A percentile compares a stretch with the other conserved stretches of the same genome.
Evolutionary conservation across 73 alveolate genomes (phyloP).

Genomic region (Blepharisma stoltei): DNA sequence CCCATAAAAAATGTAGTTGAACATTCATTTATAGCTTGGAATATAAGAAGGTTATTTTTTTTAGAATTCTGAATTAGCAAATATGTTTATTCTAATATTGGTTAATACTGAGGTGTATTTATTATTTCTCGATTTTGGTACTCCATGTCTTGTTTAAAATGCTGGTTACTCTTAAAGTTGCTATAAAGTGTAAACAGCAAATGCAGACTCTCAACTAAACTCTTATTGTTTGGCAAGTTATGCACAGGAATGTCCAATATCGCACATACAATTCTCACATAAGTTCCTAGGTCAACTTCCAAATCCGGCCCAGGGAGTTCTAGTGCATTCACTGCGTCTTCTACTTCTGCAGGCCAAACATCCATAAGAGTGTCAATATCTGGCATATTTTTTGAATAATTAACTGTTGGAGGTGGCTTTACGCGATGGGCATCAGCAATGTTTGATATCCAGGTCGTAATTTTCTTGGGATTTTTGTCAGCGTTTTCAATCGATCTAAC

Average conservation of each 20-base stretch:
- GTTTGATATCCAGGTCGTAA: constrained; percentile 84
- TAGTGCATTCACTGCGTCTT: constrained; percentile 65
- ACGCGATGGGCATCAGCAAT: constrained; percentile 85
- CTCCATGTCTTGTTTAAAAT: constrained; percentile 52
- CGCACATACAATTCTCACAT: constrained; percentile 75
- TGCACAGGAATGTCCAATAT: constrained; percentile 94
- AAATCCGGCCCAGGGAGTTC: constrained; percentile 87
- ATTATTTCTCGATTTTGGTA: not conserved
- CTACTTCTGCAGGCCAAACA: constrained; percentile 92
- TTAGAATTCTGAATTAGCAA: too few species aligned
- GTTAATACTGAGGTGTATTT: too few species aligned
- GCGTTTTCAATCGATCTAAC: constrained; percentile 81
- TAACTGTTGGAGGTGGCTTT: constrained; percentile 91
- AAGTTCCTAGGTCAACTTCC: constrained; percentile 78
- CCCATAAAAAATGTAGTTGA: too few species aligned
- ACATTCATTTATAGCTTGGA: too few species aligned
- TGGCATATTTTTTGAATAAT: constrained; percentile 91
- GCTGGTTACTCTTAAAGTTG: constrained; percentile 86
- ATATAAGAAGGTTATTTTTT: too few species aligned
- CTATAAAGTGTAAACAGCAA: constrained; percentile 89
- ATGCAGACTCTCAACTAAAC: constrained; percentile 88
- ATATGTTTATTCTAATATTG: too few species aligned
- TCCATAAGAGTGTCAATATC: constrained; percentile 87
- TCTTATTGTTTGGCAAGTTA: constrained; percentile 69
- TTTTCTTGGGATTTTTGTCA: constrained; percentile 92